Base-by-base conservation (phyloP, 257 asterid species). In the Orobanche coerulescens region DNA sequence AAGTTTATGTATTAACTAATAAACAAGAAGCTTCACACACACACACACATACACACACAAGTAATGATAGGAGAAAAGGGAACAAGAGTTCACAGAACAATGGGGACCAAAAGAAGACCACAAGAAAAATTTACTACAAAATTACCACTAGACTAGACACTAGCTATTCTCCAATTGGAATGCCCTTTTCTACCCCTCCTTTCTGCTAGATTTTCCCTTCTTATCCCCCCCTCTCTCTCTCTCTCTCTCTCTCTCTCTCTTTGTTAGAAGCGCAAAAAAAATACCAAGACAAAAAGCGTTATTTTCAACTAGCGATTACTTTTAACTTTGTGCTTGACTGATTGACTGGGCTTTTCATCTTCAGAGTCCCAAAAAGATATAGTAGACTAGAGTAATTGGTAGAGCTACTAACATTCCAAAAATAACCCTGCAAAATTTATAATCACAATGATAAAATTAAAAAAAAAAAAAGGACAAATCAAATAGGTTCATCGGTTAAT, bases 321-420 rank as follows among this genome's bases (percentile, higher is more conserved):
- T 52, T 52, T 14, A 22, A 24, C 52, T 33, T 52, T 28, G 60
- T 61, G 31, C 65, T 54, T 57, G 66, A 6, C n/a, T 26, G 36
- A 60, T 42, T 40, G 14, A 7, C 9, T 40, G n/a, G n/a, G 14
- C 3, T 40, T 9, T 34, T 13, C 74, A 33, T 24, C 82, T 74
- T 87, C 86, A 88, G 30, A 91, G 81, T 33, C 94, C 96, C 51
- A 91, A 61, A 62, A 91, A 55, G 57, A 91, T 81, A 73, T 88
- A 91, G 92, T 85, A 88, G 23, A 84, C 85, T 30, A 91, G 71
- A 14, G 98, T 91, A 61, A 91, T 88, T 1, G 98, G 98, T 2
- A 91, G 84, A 8, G 98, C 98, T 46, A 91, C 53, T 36, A 91
- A 48, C 98, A 91, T 91, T 50, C 98, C 98, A 50, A 91, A 91